phyloP scores from a whole-genome alignment of 2,329 filamentous ascomycete genomes.

The Monilinia fructicola region DNA sequence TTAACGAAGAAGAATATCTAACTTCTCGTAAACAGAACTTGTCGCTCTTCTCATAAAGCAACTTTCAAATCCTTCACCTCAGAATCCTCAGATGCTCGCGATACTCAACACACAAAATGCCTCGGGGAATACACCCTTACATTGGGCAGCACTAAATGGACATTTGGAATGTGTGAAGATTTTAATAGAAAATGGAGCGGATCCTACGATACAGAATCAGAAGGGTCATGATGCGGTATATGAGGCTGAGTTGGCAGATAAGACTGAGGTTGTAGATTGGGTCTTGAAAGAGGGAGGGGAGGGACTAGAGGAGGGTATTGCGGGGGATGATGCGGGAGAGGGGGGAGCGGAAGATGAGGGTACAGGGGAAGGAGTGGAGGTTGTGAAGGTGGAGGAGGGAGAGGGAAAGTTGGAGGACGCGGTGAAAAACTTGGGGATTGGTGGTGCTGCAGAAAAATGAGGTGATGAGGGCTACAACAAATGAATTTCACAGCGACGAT shows the following conservation, averaged over 20 bases:
- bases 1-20: neutral
- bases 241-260: conserved; percentile 68
- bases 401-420: neutral
- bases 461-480: too few relatives aligned
- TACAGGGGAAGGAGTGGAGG: conserved; percentile 24
- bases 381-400: conserved; percentile 13
- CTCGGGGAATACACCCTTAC: conserved; percentile 85
- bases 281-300: conserved; percentile 44
- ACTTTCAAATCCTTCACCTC: conserved; percentile 35
- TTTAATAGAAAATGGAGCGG: conserved; percentile 73
- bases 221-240: conserved; percentile 81
- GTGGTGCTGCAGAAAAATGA: conserved; percentile 1
- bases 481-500: neutral
- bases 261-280: conserved; percentile 63
- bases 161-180: conserved; percentile 78
- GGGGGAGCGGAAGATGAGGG: conserved; percentile 28
- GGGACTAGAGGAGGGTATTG: conserved; percentile 42
- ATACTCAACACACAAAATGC: conserved; percentile 71
- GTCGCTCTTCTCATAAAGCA: conserved; percentile 48
- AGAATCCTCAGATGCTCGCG: conserved; percentile 39
- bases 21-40: neutral
- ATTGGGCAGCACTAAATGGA: conserved; percentile 91
- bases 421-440: conserved; percentile 11
- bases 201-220: conserved; percentile 75
- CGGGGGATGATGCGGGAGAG: conserved; percentile 31